Evolutionary conservation across 139 green algal species (phyloP).

Genomic region (Diplosphaera chodatii): DNA sequence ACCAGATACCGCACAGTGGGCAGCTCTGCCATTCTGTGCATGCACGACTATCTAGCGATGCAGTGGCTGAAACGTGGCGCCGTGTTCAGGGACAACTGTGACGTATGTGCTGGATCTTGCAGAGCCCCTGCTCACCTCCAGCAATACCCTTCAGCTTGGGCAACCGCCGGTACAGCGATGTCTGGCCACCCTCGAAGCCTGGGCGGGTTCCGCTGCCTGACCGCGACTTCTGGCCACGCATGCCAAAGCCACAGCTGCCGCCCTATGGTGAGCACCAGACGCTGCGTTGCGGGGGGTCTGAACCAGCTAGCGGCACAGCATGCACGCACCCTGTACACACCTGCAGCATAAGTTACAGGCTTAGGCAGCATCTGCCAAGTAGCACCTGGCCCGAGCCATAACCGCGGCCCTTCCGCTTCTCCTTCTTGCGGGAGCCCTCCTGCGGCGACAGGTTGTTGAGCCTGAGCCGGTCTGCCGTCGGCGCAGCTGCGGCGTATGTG

Average conservation of each 20-base stretch:
- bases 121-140: conserved; percentile 79
- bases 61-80: too few species aligned
- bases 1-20: too few species aligned
- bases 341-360: too few species aligned
- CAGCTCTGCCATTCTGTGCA: too few species aligned
- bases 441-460: conserved; percentile 89
- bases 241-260: conserved; percentile 90
- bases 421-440: conserved; percentile 58
- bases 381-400: conserved; percentile 87
- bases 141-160: conserved; percentile 97
- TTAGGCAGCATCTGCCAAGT: not conserved
- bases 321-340: not conserved
- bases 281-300: too few species aligned
- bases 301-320: too few species aligned
- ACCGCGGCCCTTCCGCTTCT: conserved; percentile 90
- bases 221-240: conserved; percentile 93
- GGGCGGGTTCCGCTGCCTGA: conserved; percentile 71
- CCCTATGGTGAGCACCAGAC: conserved; percentile 47
- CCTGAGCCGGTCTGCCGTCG: conserved; percentile 53
- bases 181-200: conserved; percentile 98
- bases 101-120: too few species aligned
- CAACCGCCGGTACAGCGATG: conserved; percentile 88
- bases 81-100: too few species aligned
- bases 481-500: not conserved
- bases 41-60: not conserved